Conservation (phyloP, 768 basidiomycete species). For the Phlegmacium glaucopus region DNA sequence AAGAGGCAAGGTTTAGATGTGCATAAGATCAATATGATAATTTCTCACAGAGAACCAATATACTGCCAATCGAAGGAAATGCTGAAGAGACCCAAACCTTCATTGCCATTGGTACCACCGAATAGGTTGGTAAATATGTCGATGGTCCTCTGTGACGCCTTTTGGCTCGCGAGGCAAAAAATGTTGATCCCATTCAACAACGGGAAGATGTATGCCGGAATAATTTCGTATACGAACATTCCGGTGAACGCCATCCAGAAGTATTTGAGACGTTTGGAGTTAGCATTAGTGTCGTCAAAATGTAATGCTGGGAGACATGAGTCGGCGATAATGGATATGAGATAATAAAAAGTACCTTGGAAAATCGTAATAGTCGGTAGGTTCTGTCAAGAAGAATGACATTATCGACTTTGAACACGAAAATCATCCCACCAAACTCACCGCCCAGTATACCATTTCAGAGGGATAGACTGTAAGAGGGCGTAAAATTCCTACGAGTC, state of each 20-base stretch:
- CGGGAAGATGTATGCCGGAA: constrained; percentile 61
- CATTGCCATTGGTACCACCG: constrained; percentile 64
- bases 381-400: constrained; percentile 29
- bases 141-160: constrained; percentile 36
- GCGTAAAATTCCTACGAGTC: constrained; percentile 55
- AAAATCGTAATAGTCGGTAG: constrained; percentile 58
- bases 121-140: constrained; percentile 60
- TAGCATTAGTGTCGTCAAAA: constrained; percentile 37
- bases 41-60: constrained; percentile 41
- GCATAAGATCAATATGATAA: not conserved
- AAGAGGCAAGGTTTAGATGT: constrained; percentile 1
- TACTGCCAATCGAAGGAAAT: constrained; percentile 72
- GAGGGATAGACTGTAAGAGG: constrained; percentile 58
- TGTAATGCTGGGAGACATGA: constrained; percentile 37
- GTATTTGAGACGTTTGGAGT: constrained; percentile 45
- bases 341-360: no score
- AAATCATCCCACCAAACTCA: constrained; percentile 21
- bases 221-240: constrained; percentile 52
- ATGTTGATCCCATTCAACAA: constrained; percentile 58
- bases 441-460: constrained; percentile 63
- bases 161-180: constrained; percentile 58
- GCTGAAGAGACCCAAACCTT: constrained; percentile 59
- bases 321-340: not conserved
- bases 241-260: constrained; percentile 49
- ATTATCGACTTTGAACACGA: not conserved